A percentile compares a stretch with the other conserved stretches of the same genome.
Evolutionary conservation across 228 moss, liverwort and hornwort species (phyloP).

Genomic region (Sphagnum fallax): DNA sequence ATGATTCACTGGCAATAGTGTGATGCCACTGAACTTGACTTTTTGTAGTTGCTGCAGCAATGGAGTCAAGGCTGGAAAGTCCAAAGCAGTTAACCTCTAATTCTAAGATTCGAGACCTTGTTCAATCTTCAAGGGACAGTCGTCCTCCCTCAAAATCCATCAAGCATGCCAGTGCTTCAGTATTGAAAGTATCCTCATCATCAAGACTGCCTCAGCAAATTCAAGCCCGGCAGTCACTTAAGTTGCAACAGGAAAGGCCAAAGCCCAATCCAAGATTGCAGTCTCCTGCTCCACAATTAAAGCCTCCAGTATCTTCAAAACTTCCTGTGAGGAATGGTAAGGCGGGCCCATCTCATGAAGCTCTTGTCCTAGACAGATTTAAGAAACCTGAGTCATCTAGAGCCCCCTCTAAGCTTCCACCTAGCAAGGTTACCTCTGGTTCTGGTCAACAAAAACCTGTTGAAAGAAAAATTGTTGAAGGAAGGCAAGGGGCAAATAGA

Average conservation of each 20-base stretch:
- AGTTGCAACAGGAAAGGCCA: background rate
- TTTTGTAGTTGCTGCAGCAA: background rate
- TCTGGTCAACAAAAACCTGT: background rate
- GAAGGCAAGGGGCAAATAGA: background rate
- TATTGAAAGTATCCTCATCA: background rate
- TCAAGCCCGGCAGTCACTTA: background rate
- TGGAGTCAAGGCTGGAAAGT: background rate
- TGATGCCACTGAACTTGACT: too few relatives aligned
- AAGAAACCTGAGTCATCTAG: background rate
- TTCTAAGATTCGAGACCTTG: background rate
- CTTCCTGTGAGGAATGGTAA: background rate
- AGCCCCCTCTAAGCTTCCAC: background rate
- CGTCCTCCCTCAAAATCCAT: background rate
- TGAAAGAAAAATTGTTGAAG: background rate
- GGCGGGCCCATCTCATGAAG: background rate
- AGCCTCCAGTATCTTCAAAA: background rate
- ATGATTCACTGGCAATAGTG: too few relatives aligned
- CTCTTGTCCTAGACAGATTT: background rate
- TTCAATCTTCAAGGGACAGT: background rate
- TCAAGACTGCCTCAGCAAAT: background rate
- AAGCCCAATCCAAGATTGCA: background rate
- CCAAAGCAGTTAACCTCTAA: background rate
- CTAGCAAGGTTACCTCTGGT: background rate
- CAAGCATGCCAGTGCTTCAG: background rate
- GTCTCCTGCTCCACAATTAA: background rate